Conservation (phyloP, 2,329 filamentous ascomycete species). For the Fusarium sp. region DNA sequence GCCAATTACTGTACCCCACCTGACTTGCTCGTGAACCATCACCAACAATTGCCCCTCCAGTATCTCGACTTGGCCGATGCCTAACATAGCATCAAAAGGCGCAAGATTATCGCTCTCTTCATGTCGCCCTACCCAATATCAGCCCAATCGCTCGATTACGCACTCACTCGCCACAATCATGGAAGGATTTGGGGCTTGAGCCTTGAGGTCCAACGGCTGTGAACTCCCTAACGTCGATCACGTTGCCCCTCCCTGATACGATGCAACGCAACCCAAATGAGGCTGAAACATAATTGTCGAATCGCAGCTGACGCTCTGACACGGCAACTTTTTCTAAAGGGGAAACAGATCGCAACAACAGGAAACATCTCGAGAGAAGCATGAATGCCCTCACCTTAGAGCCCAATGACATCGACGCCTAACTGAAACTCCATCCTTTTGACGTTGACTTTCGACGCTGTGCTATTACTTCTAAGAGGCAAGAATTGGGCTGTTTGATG, state of each 20-base stretch:
- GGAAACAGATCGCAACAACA: slow-evolving; percentile 17
- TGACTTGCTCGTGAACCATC: slow-evolving; percentile 8
- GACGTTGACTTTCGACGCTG: not conserved
- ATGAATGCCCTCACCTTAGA: slow-evolving; percentile 5
- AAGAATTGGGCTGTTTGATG: slow-evolving; percentile 4
- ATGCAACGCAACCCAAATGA: slow-evolving; percentile 40
- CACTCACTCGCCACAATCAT: slow-evolving; percentile 30
- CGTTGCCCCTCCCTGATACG: slow-evolving; percentile 40
- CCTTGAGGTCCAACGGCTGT: slow-evolving; percentile 24
- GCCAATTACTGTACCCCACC: slow-evolving; percentile 5
- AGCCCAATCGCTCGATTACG: slow-evolving; percentile 19
- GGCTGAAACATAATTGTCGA: slow-evolving; percentile 37
- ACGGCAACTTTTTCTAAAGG: slow-evolving; percentile 7
- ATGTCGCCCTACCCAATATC: slow-evolving; percentile 37
- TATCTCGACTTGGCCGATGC: slow-evolving; percentile 12
- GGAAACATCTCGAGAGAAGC: slow-evolving; percentile 3
- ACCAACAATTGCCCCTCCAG: not conserved
- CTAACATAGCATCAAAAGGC: not conserved
- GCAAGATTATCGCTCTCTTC: not conserved
- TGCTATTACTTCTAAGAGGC: not conserved
- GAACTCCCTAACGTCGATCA: slow-evolving; percentile 38
- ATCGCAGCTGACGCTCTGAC: slow-evolving; percentile 22
- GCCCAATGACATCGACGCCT: slow-evolving; percentile 35
- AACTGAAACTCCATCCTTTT: slow-evolving; percentile 19
- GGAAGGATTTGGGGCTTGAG: slow-evolving; percentile 15